Evolutionary conservation across 2,329 filamentous ascomycete species (phyloP).

Genomic region (Mycosphaerella sp.): DNA sequence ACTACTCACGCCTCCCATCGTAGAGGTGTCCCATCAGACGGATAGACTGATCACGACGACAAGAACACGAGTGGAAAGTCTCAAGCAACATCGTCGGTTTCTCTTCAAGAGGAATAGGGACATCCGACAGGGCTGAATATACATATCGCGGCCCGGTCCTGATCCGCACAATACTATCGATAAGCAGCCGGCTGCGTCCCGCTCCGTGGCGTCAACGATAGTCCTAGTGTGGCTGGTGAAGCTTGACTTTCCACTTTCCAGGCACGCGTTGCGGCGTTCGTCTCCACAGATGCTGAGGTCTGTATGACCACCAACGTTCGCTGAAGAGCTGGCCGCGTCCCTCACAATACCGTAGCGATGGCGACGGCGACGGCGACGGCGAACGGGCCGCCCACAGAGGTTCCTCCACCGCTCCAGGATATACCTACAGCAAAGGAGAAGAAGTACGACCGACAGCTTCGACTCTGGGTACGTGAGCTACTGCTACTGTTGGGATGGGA

Average conservation of each 20-base stretch:
- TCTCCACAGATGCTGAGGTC: too few species aligned
- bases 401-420: conserved; percentile 44
- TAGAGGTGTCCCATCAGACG: too few species aligned
- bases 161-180: too few species aligned
- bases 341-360: conserved; percentile 6
- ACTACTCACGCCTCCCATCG: too few species aligned
- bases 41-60: too few species aligned
- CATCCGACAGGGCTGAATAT: too few species aligned
- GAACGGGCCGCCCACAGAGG: conserved; percentile 25
- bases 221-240: background rate
- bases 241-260: conserved; percentile 1
- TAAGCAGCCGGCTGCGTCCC: too few species aligned
- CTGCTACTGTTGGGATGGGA: background rate
- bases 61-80: too few species aligned
- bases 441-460: conserved; percentile 91
- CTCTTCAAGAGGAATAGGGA: too few species aligned
- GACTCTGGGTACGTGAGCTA: conserved; percentile 58
- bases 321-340: background rate
- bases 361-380: too few species aligned
- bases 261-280: conserved; percentile 1
- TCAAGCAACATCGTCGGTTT: too few species aligned
- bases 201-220: background rate
- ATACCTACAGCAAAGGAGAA: conserved; percentile 51
- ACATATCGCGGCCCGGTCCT: too few species aligned
- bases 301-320: background rate